Evolutionary conservation across 768 basidiomycete genomes (phyloP).

Genomic region (Lentinula edodes): DNA sequence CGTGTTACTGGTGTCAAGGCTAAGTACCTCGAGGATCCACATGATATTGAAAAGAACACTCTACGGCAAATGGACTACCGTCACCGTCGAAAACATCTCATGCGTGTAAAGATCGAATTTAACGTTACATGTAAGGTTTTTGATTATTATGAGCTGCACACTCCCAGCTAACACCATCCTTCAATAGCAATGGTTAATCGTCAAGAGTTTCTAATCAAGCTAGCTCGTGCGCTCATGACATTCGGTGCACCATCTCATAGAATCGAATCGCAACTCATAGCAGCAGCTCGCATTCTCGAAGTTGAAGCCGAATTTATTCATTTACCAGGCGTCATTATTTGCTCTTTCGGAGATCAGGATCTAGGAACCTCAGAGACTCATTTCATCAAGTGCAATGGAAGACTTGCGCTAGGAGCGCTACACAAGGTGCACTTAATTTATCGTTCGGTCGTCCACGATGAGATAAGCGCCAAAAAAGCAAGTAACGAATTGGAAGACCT

Average conservation of each 20-base stretch:
- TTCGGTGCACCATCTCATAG: constrained; percentile 93
- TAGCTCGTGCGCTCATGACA: constrained; percentile 84
- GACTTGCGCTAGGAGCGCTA: constrained; percentile 78
- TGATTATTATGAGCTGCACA: neutral
- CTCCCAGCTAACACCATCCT: neutral
- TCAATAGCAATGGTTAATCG: constrained; percentile 67
- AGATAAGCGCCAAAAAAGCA: constrained; percentile 78
- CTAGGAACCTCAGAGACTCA: constrained; percentile 88
- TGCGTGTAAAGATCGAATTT: constrained; percentile 64
- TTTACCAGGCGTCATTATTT: constrained; percentile 75
- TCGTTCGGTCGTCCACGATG: constrained; percentile 86
- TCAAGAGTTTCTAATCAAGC: constrained; percentile 80
- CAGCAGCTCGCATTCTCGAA: constrained; percentile 85
- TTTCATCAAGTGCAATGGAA: constrained; percentile 75
- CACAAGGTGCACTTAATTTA: constrained; percentile 84
- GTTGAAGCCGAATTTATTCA: constrained; percentile 91
- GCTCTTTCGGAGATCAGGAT: constrained; percentile 85
- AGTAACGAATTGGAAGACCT: constrained; percentile 56
- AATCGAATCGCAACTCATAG: constrained; percentile 86
- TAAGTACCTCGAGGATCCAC: constrained; percentile 48
- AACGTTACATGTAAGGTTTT: constrained; percentile 58
- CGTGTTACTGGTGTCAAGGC: constrained; percentile 53
- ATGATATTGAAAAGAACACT: constrained; percentile 56
- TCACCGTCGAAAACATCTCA: constrained; percentile 58
- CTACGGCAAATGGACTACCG: constrained; percentile 65